Percentiles rank a stretch among this genome's conserved stretches.
Evolutionary conservation across 1,284 basidiomycete species (phyloP).

Genomic region (Apiotrichum brassicae): DNA sequence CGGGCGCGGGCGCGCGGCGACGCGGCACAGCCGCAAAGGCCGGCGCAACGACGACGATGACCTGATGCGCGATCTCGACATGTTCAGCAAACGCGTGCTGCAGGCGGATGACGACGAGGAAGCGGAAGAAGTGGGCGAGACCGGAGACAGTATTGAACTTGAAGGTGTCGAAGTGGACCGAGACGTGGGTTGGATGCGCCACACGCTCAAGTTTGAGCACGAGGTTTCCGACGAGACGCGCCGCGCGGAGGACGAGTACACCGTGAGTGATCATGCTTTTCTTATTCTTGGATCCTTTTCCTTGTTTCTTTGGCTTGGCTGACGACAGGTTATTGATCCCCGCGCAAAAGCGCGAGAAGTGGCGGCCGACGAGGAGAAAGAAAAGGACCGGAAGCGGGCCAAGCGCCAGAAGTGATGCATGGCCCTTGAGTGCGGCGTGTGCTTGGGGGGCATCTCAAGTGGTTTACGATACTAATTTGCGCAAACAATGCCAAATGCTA

Average conservation of each 20-base stretch:
- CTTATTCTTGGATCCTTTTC: too few relatives aligned
- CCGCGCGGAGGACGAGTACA: conserved; percentile 82
- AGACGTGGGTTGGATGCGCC: conserved; percentile 71
- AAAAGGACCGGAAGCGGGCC: conserved; percentile 6
- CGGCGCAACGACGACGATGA: conserved; percentile 59
- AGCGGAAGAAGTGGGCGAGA: conserved; percentile 24
- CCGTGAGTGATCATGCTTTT: conserved; percentile 61
- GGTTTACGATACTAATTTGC: too few relatives aligned
- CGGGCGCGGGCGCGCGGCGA: conserved; percentile 58
- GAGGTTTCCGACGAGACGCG: conserved; percentile 61
- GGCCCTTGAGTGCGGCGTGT: too few relatives aligned
- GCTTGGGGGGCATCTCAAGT: too few relatives aligned
- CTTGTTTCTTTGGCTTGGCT: too few relatives aligned
- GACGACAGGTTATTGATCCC: conserved; percentile 44
- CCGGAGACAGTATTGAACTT: conserved; percentile 36
- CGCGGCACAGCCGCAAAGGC: conserved; percentile 51
- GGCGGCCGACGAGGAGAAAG: conserved; percentile 20
- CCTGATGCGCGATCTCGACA: conserved; percentile 62
- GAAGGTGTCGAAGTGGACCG: conserved; percentile 65
- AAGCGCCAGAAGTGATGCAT: too few relatives aligned
- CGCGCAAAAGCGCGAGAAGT: conserved; percentile 42
- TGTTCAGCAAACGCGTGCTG: conserved; percentile 65
- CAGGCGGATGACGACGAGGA: conserved; percentile 15
- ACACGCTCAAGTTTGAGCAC: conserved; percentile 69
- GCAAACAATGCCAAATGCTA: too few relatives aligned